Base-by-base conservation (phyloP, 2,329 filamentous ascomycete species). In the Cercospora zeina region DNA sequence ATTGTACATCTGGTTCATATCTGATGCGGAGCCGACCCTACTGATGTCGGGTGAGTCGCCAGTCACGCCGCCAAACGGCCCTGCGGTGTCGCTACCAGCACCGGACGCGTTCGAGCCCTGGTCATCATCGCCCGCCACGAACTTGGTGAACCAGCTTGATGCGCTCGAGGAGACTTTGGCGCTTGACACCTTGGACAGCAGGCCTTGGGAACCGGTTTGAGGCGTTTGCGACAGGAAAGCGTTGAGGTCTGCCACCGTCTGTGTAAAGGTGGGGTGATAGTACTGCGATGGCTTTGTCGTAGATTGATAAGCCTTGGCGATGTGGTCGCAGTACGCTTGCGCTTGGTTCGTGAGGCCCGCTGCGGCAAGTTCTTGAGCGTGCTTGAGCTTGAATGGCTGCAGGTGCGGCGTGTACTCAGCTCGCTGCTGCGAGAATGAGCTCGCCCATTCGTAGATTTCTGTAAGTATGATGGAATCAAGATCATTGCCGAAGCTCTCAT, bases 131-230 rank as follows among this genome's bases (percentile, higher is more conserved):
- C 95, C 96, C 56, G 90, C 87, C 64, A 99, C 92, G 72, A 99
- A 99, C 71, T 92, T 97, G 77, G 93, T 97, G 78, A 99, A 97
- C 62, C 89, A 91, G 67, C 87, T 92, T 84, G 91, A 93, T 73
- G 97, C 86, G 34, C 89, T 91, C 64, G 89, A 92, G 1, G 93
- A 95, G 0, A 97, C 91, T 77, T 96, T 96, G 76, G 96, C 93
- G 85, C 97, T 96, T 75, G 87, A 97, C 6, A 93, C 92, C 75
- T 95, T 96, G 1, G 91, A 89, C 57, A 99, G 95, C 91, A 93
- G 96, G 1, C 92, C 93, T 19, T 86, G 87, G 6, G 87, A 88
- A 8, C 68, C 69, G 49, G 67, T 67, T 72, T 89, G 91, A 11
- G 93, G 91, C 16, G 92, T 89, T 74, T 95, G 90, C 69, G 89